Evolutionary conservation across 2,329 filamentous ascomycete genomes (phyloP).

Genomic region (Fusarium transvaalense): DNA sequence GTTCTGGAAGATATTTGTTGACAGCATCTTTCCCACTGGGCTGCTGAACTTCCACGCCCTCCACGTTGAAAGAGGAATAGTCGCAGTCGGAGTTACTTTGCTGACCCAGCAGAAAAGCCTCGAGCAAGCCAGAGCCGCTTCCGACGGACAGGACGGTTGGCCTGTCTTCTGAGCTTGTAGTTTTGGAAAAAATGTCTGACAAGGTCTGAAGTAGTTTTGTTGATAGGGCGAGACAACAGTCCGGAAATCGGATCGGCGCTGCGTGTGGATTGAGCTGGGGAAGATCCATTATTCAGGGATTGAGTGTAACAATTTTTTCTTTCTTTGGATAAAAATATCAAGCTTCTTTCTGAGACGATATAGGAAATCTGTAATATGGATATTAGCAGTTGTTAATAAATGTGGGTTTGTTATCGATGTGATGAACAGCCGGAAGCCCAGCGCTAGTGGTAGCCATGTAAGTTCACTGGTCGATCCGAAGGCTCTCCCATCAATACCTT

Average conservation of each 20-base stretch:
- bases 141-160: constrained; percentile 48
- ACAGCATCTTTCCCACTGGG: constrained; percentile 14
- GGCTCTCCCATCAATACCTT: not conserved
- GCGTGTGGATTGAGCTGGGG: constrained; percentile 24
- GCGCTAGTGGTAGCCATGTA: not conserved
- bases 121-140: constrained; percentile 50
- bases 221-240: constrained; percentile 51
- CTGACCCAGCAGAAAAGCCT: constrained; percentile 34
- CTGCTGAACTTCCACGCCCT: constrained; percentile 49
- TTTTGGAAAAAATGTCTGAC: constrained; percentile 12
- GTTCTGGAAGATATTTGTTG: constrained; percentile 49
- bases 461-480: not conserved
- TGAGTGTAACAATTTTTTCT: not conserved
- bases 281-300: constrained; percentile 28
- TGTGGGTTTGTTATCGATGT: not conserved
- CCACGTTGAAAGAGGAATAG: constrained; percentile 30
- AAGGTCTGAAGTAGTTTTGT: constrained; percentile 40
- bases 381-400: not conserved
- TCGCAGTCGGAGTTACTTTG: not conserved
- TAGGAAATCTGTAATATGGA: not conserved
- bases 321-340: not conserved
- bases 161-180: not conserved
- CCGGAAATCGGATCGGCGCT: constrained; percentile 42
- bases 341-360: not conserved
- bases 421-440: not conserved